These are phyloP conservation scores for Furcasterigmium furcatum DNA, from an alignment of 2,329 filamentous ascomycete species.

Conservation along the genomic window DNA sequence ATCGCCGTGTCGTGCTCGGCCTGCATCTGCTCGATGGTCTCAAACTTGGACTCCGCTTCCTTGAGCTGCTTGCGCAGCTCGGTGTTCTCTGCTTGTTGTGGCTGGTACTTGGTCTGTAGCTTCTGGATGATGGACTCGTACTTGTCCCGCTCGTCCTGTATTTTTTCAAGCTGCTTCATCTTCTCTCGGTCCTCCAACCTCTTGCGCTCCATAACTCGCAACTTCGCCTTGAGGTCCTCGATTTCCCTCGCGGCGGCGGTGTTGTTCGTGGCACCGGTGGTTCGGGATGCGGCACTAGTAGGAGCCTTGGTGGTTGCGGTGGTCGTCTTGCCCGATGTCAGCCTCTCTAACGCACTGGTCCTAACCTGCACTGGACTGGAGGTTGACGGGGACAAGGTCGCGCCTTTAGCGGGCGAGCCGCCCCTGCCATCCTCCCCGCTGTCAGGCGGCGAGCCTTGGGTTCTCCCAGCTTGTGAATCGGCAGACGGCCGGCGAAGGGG, in stretches of 20 bases:
- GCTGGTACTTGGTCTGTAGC: slow-evolving; percentile 82
- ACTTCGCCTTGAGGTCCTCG: slow-evolving; percentile 84
- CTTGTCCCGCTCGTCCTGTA: slow-evolving; percentile 73
- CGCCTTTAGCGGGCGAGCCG: slow-evolving; percentile 47
- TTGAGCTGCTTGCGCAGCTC: slow-evolving; percentile 76
- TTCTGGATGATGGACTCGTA: slow-evolving; percentile 87
- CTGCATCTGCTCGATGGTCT: slow-evolving; percentile 68
- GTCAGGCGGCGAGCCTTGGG: slow-evolving; percentile 28
- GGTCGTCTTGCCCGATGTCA: slow-evolving; percentile 34
- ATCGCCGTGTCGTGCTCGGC: slow-evolving; percentile 82
- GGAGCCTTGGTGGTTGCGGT: slow-evolving; percentile 16
- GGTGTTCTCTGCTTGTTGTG: slow-evolving; percentile 74
- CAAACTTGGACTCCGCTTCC: slow-evolving; percentile 67
- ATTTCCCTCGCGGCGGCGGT: slow-evolving; percentile 62
- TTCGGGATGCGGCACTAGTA: slow-evolving; percentile 19
- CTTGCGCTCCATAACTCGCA: slow-evolving; percentile 85
- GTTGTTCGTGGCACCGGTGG: slow-evolving; percentile 30
- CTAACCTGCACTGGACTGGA: slow-evolving; percentile 48
- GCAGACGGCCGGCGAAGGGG: slow-evolving; percentile 41
- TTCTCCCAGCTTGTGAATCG: slow-evolving; percentile 41
- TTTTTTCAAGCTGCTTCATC: slow-evolving; percentile 71
- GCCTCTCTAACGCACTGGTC: slow-evolving; percentile 48
- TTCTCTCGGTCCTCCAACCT: slow-evolving; percentile 81
- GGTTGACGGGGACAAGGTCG: slow-evolving; percentile 46
- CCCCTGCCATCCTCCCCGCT: slow-evolving; percentile 27